Base-by-base conservation (phyloP, 257 asterid species). In the Prunella vulgaris region DNA sequence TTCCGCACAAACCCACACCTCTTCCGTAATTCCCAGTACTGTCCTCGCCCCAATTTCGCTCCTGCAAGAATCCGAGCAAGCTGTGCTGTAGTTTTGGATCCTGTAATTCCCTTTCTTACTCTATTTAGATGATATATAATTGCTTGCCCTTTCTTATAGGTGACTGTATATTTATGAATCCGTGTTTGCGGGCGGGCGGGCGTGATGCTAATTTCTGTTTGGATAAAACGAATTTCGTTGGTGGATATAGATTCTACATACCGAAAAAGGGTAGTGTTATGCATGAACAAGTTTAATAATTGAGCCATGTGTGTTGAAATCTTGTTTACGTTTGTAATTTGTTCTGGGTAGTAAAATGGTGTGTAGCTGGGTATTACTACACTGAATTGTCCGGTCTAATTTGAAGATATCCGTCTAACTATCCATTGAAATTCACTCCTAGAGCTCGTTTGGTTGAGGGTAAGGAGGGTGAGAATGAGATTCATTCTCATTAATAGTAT, bases 31-130 rank as follows among this genome's bases (percentile, higher is more conserved):
- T 77, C 77, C 22, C 83, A 52, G 46, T 60, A 70, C 42, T 61
- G 70, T 49, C 78, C 79, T 58, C 69, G 71, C 33, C 70, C 53
- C 25, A 70, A 67, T 9, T 72, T 71, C 70, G 62, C 71, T 76
- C 66, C 85, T 70, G 44, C 81, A 4, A 81, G 79, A 72, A 82
- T 86, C 60, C 84, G 87, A 32, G 92, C 96, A 8, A 79, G 76
- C 83, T 80, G 85, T 64, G 89, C 78, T 67, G 78, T 89, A 74
- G 86, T 88, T 73, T 66, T 78, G 44, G 86, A 81, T 53, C 81
- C 85, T 14, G 99, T 90, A 78, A 75, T 46, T 85, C 68, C 69
- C 66, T 64, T 60, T 59, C 76, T 57, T 61, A 60, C 60, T 76
- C 24, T 22, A 12, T 61, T 69, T 61, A 17, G 5, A 20, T 62